Evolutionary conservation across 495 filamentous ascomycete genomes (phyloP), one percentile per base, ranked within the genome.

Genomic region (Tuber calosporum): DNA sequence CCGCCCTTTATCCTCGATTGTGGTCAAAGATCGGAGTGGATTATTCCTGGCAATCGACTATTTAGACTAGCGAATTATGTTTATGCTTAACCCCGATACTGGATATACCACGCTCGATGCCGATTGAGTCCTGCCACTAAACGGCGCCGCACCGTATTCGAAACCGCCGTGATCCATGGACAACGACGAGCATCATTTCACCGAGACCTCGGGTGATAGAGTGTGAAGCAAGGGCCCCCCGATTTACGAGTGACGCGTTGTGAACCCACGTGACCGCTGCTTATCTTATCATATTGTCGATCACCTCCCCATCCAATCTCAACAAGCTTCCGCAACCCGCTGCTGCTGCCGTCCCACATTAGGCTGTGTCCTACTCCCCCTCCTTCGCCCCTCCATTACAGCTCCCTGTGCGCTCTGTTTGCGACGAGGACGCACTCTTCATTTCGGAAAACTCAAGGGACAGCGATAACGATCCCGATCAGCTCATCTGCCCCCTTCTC

Each of bases 401-500:
- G 11, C n/a, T n/a, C 48, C 53, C 26, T 62, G 26, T 30, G 53
- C 4, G 26, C 53, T 15, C 53, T 62, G 13, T 62, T 30, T 34
- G 7, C 53, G 53, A 34, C 53, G 26, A 34, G 26, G 53, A 34
- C 53, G 13, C 53, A 5, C 13, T 62, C 13, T 30, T 26, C 53
- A 6, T 34, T 62, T 26, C n/a, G 17, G 13, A 30, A 34, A 6
- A 15, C 26, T 19, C 26, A 4, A 34, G 34, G 34, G 30, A 30
- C 26, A 62, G 30, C 30, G 53, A 62, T 62, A 62, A 62, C 53
- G 53, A 62, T 62, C 53, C 53, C 53, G 53, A 62, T 62, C 53
- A 34, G 34, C 17, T 62, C 26, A 17, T 62, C 53, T 34, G 17
- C 13, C 26, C 53, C 13, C 53, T 13, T 30, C n/a, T 62, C 26